Evolutionary conservation across 2,329 filamentous ascomycete genomes (phyloP), one percentile per base, ranked within the genome.

Genomic region (Rutstroemia sp.): DNA sequence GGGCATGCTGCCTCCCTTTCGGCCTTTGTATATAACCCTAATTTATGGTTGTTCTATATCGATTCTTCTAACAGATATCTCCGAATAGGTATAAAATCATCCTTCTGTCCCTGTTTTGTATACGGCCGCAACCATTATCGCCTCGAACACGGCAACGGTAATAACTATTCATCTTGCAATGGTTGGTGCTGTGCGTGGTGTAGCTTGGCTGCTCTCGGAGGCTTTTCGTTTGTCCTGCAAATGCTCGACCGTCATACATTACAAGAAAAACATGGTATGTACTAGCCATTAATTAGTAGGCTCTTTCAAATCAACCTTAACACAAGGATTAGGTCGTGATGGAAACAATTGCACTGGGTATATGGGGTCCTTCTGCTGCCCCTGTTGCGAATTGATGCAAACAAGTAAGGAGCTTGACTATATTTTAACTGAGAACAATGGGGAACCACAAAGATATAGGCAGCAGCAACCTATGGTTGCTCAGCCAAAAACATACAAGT

Each of bases 331-430:
- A 57, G 56, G 38, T 4, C 56, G 55, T 27, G 21, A 55, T 21
- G 56, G 56, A 19, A 38, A 39, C n/a, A 14, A 5, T 10, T 55
- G 51, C 21, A 25, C 12, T 16, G 10, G 5, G 1, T 57, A 45
- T 36, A 38, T 54, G 34, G 36, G 4, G 4, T 48, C 51, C 8
- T 47, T 4, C 6, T 57, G 56, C 9, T 57, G 56, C 21, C 10
- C 51, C 4, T 57, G 56, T 27, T 57, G 56, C 12, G 56, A 57
- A 49, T 54, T 57, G 38, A 55, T 57, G 34, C 56, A 57, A 12
- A 55, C 51, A 12, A 56, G 51, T 38, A 57, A 57, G 39, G 56
- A 57, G 30, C n/a, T 57, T 27, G 51, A 57, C 19, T 19, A 19
- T 19, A 19, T 19, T 19, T 19, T 19, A 19, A 19, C 19, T 19